phyloP scores from a whole-genome alignment of 345 rosid species.

The Dimocarpus longan region DNA sequence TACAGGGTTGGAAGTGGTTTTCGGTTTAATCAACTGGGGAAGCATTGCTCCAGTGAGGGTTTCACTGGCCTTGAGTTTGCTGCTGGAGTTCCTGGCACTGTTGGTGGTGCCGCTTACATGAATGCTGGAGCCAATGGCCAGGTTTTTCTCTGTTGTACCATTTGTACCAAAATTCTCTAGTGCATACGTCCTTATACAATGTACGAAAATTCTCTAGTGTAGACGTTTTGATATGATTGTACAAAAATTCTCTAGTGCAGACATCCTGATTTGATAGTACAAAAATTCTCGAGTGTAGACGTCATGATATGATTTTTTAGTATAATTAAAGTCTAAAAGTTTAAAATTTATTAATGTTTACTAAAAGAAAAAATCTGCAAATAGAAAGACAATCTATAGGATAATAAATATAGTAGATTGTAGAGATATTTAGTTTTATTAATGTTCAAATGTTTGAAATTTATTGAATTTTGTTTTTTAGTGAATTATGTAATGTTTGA shows the following conservation, averaged over 20 bases:
- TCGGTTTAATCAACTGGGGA: constrained; percentile 31
- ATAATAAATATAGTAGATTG: no score
- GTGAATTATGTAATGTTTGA: neutral
- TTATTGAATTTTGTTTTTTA: neutral
- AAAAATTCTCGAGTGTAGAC: no score
- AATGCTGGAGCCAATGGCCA: constrained; percentile 41
- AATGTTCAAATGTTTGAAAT: no score
- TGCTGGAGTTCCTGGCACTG: constrained; percentile 35
- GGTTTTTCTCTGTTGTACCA: constrained; percentile 17
- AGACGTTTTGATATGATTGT: no score
- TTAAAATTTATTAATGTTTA: no score
- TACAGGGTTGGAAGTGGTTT: constrained; percentile 43
- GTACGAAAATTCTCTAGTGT: no score
- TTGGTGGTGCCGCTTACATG: constrained; percentile 39
- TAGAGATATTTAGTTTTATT: no score
- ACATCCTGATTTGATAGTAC: neutral
- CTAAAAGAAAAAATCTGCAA: no score
- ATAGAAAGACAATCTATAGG: no score
- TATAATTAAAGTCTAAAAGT: no score
- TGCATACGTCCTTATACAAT: no score
- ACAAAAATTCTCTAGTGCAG: neutral
- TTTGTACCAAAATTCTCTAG: neutral
- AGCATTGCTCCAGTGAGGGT: constrained; percentile 25
- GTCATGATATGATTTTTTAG: no score
- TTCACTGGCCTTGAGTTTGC: constrained; percentile 39